Conservation (phyloP, 306 rosid species). For the Acmispon strigosus region DNA sequence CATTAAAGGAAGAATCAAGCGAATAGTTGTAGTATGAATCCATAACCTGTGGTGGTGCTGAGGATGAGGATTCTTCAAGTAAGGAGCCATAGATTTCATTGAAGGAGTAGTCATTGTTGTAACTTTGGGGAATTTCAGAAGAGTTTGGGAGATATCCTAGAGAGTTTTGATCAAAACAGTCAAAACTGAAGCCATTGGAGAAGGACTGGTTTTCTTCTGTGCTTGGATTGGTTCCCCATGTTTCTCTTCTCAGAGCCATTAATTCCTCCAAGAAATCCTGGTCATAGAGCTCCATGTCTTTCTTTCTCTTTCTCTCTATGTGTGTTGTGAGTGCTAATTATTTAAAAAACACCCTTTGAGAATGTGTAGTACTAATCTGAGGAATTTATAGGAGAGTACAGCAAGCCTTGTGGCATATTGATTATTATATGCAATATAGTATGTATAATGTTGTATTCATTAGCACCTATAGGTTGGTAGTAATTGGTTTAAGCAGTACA, state of each 20-base stretch:
- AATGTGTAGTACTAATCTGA: constrained; percentile 18
- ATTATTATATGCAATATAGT: constrained; percentile 20
- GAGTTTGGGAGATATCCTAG: constrained; percentile 33
- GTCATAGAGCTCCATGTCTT: constrained; percentile 53
- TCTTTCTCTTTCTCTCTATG: background rate
- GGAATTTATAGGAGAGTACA: constrained; percentile 46
- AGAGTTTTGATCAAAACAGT: constrained; percentile 53
- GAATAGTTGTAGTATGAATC: constrained; percentile 41
- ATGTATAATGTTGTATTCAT: constrained; percentile 21
- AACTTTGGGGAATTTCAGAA: constrained; percentile 35
- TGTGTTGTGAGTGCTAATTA: constrained; percentile 38
- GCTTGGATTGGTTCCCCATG: constrained; percentile 49
- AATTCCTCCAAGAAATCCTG: constrained; percentile 65
- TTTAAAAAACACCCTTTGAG: constrained; percentile 38
- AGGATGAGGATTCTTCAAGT: constrained; percentile 28
- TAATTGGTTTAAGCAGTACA: too few relatives aligned
- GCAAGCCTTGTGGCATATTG: constrained; percentile 11
- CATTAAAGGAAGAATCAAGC: constrained; percentile 27
- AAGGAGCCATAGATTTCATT: constrained; percentile 43
- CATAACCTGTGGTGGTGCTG: constrained; percentile 29
- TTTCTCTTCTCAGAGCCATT: constrained; percentile 58
- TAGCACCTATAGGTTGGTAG: constrained; percentile 21
- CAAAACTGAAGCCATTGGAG: constrained; percentile 39
- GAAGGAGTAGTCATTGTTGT: constrained; percentile 23
- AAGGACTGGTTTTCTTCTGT: constrained; percentile 47